A percentile compares a stretch with the other conserved stretches of the same genome.
phyloP scores from a whole-genome alignment of 768 basidiomycete species.

The Rubroboletus satanas region DNA sequence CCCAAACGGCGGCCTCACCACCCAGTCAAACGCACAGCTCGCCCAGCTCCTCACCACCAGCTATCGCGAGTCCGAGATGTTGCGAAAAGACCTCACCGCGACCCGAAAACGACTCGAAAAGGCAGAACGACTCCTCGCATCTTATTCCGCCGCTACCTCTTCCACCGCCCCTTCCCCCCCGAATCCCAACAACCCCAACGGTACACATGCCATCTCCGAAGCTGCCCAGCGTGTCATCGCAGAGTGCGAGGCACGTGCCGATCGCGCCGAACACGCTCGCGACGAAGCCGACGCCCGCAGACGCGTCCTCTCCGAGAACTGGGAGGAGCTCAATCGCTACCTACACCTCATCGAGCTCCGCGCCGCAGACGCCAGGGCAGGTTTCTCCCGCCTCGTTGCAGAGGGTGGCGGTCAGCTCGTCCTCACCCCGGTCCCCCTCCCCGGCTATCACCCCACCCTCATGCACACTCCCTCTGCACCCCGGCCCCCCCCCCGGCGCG shows the following conservation, averaged over 20 bases:
- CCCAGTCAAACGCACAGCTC: slow-evolving; percentile 47
- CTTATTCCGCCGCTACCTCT: slow-evolving; percentile 18
- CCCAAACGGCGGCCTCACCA: slow-evolving; percentile 13
- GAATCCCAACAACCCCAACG: slow-evolving; percentile 13
- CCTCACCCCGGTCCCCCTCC: slow-evolving; percentile 32
- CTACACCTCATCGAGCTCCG: slow-evolving; percentile 43
- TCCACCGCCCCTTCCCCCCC: slow-evolving; percentile 8
- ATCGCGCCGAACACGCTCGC: slow-evolving; percentile 47
- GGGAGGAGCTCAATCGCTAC: slow-evolving; percentile 49
- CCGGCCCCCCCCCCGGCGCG: too few relatives aligned
- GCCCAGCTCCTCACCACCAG: slow-evolving; percentile 53
- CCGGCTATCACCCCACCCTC: slow-evolving; percentile 11
- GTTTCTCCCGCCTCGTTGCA: slow-evolving; percentile 42
- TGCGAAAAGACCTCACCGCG: slow-evolving; percentile 46
- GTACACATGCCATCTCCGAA: slow-evolving; percentile 22
- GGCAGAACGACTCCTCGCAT: slow-evolving; percentile 43
- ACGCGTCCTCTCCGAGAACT: slow-evolving; percentile 43
- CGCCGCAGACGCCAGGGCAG: slow-evolving; percentile 46
- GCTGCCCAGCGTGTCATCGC: slow-evolving; percentile 37
- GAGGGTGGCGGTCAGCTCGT: slow-evolving; percentile 46
- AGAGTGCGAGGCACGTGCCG: slow-evolving; percentile 48
- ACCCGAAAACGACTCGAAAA: slow-evolving; percentile 48
- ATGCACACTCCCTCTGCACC: slow-evolving; percentile 18
- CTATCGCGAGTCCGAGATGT: slow-evolving; percentile 49
- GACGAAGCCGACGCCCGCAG: slow-evolving; percentile 54